Evolutionary conservation across 768 basidiomycete genomes (phyloP), one percentile per base, ranked within the genome.

Genomic region (Suillus weaverae): DNA sequence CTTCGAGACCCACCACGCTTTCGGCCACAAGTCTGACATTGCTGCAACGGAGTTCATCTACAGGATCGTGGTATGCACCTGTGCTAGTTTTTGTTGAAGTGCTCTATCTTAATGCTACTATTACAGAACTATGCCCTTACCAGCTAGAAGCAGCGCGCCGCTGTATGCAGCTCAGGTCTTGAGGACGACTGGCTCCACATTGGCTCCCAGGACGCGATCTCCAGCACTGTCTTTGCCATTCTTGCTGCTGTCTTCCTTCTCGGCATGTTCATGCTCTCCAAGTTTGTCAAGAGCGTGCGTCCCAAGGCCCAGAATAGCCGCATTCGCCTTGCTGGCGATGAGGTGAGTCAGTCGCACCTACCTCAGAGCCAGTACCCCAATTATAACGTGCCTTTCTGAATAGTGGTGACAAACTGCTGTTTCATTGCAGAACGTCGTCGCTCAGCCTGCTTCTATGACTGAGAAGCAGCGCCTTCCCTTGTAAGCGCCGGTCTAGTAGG

Each of bases 41-140:
- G 89, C 91, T 57, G 81, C 93, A 71, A 92, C 91, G 16, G 90
- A 92, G 73, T 93, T 94, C 81, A 89, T 92, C 75, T 91, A 92
- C 82, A 85, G 88, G 63, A 82, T 88, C 62, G 89, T 92, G 85
- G 91, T 90, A 73, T 20, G 79, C 71, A 22, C 18, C 11, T 61
- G 18, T 4, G 22, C 44, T 4, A 20, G 41, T 32, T 41, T 62
- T 10, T 41, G 11, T 33, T n/a, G n/a, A n/a, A n/a, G n/a, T 51
- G 53, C 50, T 57, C 46, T 32, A n/a, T 22, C 46, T 66, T 54
- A 41, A 38, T 33, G n/a, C 10, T 20, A 20, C 32, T 36, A 56
- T 32, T 18, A 55, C 63, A 83, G 83, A 79, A 79, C 75, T 80
- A 81, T 32, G 79, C 82, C 51, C 79, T 83, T 70, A 73, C 76